phyloP scores from a whole-genome alignment of 768 basidiomycete species.

The Cystobasidium ongulense region DNA sequence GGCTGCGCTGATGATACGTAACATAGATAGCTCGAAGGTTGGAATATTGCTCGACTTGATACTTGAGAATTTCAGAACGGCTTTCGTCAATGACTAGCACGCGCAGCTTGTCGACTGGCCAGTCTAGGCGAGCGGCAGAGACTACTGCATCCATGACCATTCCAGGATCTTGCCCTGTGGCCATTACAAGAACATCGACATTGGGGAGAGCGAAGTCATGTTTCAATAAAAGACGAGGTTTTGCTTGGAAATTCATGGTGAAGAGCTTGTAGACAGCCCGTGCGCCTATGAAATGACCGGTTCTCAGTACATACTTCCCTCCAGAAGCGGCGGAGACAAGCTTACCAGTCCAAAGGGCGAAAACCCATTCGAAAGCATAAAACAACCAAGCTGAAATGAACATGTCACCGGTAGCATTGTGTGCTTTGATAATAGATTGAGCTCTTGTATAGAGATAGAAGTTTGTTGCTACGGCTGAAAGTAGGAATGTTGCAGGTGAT shows the following conservation, averaged over 20 bases:
- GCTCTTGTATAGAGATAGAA: slow-evolving; percentile 25
- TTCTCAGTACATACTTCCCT: neutral
- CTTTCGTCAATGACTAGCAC: slow-evolving; percentile 41
- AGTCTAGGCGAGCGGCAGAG: slow-evolving; percentile 40
- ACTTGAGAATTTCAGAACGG: slow-evolving; percentile 31
- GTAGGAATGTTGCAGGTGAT: slow-evolving; percentile 8
- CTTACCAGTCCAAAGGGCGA: slow-evolving; percentile 24
- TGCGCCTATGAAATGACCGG: neutral
- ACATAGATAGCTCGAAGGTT: slow-evolving; percentile 38
- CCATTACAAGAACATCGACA: slow-evolving; percentile 40
- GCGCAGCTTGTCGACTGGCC: slow-evolving; percentile 40
- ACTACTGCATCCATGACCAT: slow-evolving; percentile 40
- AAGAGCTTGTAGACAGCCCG: neutral
- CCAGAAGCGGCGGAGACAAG: neutral
- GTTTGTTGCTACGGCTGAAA: neutral
- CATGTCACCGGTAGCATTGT: neutral
- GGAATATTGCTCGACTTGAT: slow-evolving; percentile 34
- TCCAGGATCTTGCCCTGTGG: slow-evolving; percentile 38
- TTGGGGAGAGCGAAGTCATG: slow-evolving; percentile 40
- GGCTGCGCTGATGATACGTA: slow-evolving; percentile 37
- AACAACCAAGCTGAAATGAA: slow-evolving; percentile 31
- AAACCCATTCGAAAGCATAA: slow-evolving; percentile 20
- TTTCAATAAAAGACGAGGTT: slow-evolving; percentile 36
- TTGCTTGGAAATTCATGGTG: neutral
- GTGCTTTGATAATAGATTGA: slow-evolving; percentile 11